A percentile compares a stretch with the other conserved stretches of the same genome.
phyloP scores from a whole-genome alignment of 1,139 yeast species.

The Pichia sp. region DNA sequence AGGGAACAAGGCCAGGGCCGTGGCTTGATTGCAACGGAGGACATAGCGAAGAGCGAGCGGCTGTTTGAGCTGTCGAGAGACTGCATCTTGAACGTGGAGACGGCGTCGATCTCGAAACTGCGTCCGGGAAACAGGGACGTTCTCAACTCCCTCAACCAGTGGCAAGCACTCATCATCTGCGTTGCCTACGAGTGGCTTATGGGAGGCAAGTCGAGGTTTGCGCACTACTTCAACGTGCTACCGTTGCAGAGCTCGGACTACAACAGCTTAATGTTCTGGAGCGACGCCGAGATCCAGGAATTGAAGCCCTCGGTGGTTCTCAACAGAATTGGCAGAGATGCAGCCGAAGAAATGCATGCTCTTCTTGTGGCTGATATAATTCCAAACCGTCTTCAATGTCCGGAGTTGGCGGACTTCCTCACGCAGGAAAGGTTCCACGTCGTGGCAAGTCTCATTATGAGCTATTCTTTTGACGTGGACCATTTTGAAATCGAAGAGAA shows the following conservation, averaged over 20 bases:
- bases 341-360: slow-evolving; percentile 58
- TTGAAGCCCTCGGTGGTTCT: slow-evolving; percentile 69
- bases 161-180: slow-evolving; percentile 73
- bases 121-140: slow-evolving; percentile 38
- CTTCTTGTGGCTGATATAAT: slow-evolving; percentile 34
- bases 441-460: slow-evolving; percentile 66
- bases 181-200: slow-evolving; percentile 54
- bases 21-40: slow-evolving; percentile 63
- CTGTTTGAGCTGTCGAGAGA: slow-evolving; percentile 67
- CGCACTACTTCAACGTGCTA: slow-evolving; percentile 62
- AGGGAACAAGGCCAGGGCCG: slow-evolving; percentile 65
- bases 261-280: slow-evolving; percentile 80
- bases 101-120: slow-evolving; percentile 43
- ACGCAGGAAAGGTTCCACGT: slow-evolving; percentile 58
- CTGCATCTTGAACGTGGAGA: slow-evolving; percentile 53
- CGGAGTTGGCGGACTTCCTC: slow-evolving; percentile 28
- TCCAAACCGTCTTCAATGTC: slow-evolving; percentile 25
- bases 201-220: slow-evolving; percentile 54
- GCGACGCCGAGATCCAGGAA: slow-evolving; percentile 42
- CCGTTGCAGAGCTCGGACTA: slow-evolving; percentile 46
- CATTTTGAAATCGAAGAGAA: slow-evolving; percentile 32
- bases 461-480: slow-evolving; percentile 65
- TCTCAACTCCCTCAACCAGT: slow-evolving; percentile 47
- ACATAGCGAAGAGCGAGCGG: slow-evolving; percentile 54
- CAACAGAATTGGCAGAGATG: slow-evolving; percentile 64